Conservation (phyloP, 2,329 filamentous ascomycete genomes). For the Endoconidiophora polonica region DNA sequence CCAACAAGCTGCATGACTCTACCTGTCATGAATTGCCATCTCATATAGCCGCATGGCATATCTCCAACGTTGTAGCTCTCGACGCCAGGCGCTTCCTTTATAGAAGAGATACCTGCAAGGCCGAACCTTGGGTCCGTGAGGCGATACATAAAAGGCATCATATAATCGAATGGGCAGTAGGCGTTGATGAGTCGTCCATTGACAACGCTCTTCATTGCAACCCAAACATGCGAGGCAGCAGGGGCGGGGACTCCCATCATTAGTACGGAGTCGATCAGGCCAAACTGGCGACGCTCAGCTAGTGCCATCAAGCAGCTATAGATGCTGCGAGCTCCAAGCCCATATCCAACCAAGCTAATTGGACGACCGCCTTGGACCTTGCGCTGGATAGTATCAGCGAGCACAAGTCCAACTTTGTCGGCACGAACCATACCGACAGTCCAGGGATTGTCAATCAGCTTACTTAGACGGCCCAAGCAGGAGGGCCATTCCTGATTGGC, state of each 20-base stretch:
- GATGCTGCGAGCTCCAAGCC: constrained; percentile 66
- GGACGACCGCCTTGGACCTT: constrained; percentile 70
- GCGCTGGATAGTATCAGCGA: constrained; percentile 69
- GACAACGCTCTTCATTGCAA: constrained; percentile 60
- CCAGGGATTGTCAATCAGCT: constrained; percentile 70
- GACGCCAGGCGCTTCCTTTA: constrained; percentile 46
- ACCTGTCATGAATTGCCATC: constrained; percentile 52
- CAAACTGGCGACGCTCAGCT: constrained; percentile 68
- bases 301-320: constrained; percentile 68
- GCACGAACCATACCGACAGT: constrained; percentile 58
- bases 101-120: constrained; percentile 64
- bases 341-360: constrained; percentile 67
- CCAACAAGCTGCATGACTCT: constrained; percentile 49
- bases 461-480: constrained; percentile 48
- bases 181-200: constrained; percentile 78
- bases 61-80: constrained; percentile 54
- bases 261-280: constrained; percentile 70
- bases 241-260: constrained; percentile 72
- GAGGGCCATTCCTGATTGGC: constrained; percentile 37
- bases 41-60: constrained; percentile 50
- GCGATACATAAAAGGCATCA: constrained; percentile 77
- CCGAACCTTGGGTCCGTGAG: constrained; percentile 68
- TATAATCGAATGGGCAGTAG: constrained; percentile 72
- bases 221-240: constrained; percentile 55
- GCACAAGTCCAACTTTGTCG: constrained; percentile 52